These are phyloP conservation scores for Elongisporangium undulatum DNA, from an alignment of 352 stramenopile genomes.

Conservation along the genomic window DNA sequence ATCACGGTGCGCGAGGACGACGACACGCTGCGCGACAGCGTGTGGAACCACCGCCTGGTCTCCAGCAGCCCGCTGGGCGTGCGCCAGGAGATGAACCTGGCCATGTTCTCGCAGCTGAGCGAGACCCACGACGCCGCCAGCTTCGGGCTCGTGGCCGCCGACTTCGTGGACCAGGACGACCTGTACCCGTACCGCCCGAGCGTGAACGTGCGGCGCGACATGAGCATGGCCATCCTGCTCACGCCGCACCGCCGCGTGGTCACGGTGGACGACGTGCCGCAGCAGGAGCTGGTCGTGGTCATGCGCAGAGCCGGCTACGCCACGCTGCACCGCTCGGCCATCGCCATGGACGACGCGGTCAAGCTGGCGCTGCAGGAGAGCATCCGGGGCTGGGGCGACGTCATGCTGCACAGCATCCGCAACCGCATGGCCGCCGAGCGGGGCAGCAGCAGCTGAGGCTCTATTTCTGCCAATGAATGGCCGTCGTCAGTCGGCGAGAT, in stretches of 20 bases:
- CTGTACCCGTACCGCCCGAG: slow-evolving; percentile 22
- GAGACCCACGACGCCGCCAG: slow-evolving; percentile 4
- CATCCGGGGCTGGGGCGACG: slow-evolving; percentile 4
- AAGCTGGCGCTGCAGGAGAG: slow-evolving; percentile 5
- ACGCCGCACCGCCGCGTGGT: slow-evolving; percentile 3
- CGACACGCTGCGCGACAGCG: slow-evolving; percentile 6
- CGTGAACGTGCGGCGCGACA: slow-evolving; percentile 22
- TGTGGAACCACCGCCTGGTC: slow-evolving; percentile 12
- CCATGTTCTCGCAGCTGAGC: slow-evolving; percentile 16
- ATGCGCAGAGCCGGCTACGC: slow-evolving; percentile 6
- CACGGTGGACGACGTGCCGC: background rate
- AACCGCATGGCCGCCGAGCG: background rate
- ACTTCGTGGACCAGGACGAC: slow-evolving; percentile 33
- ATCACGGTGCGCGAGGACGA: slow-evolving; percentile 20
- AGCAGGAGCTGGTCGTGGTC: slow-evolving; percentile 4
- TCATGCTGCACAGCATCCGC: slow-evolving; percentile 4
- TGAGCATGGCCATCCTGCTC: slow-evolving; percentile 10
- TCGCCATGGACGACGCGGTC: slow-evolving; percentile 2
- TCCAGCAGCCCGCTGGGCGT: slow-evolving; percentile 10
- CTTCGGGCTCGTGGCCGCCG: slow-evolving; percentile 19
- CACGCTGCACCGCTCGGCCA: slow-evolving; percentile 5
- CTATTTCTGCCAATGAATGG: background rate
- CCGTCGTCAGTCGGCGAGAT: background rate
- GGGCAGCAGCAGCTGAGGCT: background rate
- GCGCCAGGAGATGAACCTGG: slow-evolving; percentile 15